Evolutionary conservation across 1,284 basidiomycete genomes (phyloP).

Genomic region (Irpex rosettiformis): DNA sequence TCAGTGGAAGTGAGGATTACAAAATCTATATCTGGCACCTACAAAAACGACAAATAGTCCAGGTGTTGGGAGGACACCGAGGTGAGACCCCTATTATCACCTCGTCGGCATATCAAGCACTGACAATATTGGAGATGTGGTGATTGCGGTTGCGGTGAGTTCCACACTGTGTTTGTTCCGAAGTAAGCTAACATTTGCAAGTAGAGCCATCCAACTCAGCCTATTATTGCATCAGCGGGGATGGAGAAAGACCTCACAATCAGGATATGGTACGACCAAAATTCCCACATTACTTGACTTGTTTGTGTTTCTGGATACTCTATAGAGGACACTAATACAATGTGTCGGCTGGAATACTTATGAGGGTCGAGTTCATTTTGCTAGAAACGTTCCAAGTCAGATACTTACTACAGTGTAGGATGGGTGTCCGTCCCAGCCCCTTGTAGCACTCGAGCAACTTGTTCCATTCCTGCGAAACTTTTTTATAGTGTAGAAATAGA

Average conservation of each 20-base stretch:
- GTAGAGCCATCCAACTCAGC: slow-evolving; percentile 69
- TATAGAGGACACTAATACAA: neutral
- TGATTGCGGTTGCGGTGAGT: slow-evolving; percentile 71
- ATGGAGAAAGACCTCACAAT: slow-evolving; percentile 85
- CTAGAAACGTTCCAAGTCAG: too few species aligned
- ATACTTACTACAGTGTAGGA: too few species aligned
- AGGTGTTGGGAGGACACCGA: slow-evolving; percentile 76
- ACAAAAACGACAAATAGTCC: slow-evolving; percentile 75
- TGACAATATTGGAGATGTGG: slow-evolving; percentile 52
- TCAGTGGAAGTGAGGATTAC: slow-evolving; percentile 89
- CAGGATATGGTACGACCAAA: slow-evolving; percentile 66
- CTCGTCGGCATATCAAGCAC: neutral
- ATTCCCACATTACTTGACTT: slow-evolving; percentile 17
- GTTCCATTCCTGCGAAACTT: too few species aligned
- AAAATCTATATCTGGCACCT: slow-evolving; percentile 91
- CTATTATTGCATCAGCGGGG: slow-evolving; percentile 77
- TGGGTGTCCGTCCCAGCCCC: too few species aligned
- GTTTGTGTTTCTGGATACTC: neutral
- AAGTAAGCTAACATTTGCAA: neutral
- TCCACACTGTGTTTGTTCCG: neutral
- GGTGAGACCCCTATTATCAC: slow-evolving; percentile 40
- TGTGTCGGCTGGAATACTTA: too few species aligned
- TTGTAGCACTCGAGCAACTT: too few species aligned
- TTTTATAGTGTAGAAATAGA: too few species aligned
- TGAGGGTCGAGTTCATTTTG: too few species aligned